Evolutionary conservation across 2,329 filamentous ascomycete species (phyloP).

Genomic region (Pseudogymnoascus sp.): DNA sequence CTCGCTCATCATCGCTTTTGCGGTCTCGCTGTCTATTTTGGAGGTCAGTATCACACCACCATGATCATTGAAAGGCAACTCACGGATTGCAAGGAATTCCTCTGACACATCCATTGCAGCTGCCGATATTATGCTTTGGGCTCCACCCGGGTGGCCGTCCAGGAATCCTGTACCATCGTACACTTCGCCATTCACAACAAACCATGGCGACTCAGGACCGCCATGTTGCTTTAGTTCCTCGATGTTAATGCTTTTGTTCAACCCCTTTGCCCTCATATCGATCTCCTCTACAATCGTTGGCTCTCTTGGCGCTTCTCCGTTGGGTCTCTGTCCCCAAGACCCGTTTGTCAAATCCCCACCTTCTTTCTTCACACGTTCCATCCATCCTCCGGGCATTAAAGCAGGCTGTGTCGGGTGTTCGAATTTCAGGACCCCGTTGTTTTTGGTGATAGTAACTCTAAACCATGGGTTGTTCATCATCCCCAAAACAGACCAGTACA

Average conservation of each 20-base stretch:
- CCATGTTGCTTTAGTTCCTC: slow-evolving; percentile 66
- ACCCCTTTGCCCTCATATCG: slow-evolving; percentile 65
- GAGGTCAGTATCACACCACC: slow-evolving; percentile 12
- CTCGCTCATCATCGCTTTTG: slow-evolving; percentile 78
- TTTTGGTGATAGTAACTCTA: slow-evolving; percentile 66
- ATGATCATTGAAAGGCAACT: slow-evolving; percentile 32
- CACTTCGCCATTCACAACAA: slow-evolving; percentile 80
- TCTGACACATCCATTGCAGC: slow-evolving; percentile 79
- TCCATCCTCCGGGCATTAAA: slow-evolving; percentile 76
- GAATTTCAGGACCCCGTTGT: slow-evolving; percentile 60
- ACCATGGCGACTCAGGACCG: slow-evolving; percentile 66
- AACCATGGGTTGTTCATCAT: slow-evolving; percentile 99
- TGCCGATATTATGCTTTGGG: slow-evolving; percentile 72
- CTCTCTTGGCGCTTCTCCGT: slow-evolving; percentile 43
- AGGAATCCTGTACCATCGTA: slow-evolving; percentile 81
- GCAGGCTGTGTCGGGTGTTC: slow-evolving; percentile 84
- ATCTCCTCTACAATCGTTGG: slow-evolving; percentile 54
- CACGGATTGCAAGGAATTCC: slow-evolving; percentile 88
- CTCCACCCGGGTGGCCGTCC: slow-evolving; percentile 77
- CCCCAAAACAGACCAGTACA: slow-evolving; percentile 91
- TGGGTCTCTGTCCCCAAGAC: slow-evolving; percentile 68
- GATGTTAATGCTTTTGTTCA: slow-evolving; percentile 57
- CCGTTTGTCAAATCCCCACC: slow-evolving; percentile 76
- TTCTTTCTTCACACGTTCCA: slow-evolving; percentile 79
- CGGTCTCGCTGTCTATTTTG: slow-evolving; percentile 73